Conservation (phyloP, 1,139 yeast species). For the Geotrichum cucujoidarum region DNA sequence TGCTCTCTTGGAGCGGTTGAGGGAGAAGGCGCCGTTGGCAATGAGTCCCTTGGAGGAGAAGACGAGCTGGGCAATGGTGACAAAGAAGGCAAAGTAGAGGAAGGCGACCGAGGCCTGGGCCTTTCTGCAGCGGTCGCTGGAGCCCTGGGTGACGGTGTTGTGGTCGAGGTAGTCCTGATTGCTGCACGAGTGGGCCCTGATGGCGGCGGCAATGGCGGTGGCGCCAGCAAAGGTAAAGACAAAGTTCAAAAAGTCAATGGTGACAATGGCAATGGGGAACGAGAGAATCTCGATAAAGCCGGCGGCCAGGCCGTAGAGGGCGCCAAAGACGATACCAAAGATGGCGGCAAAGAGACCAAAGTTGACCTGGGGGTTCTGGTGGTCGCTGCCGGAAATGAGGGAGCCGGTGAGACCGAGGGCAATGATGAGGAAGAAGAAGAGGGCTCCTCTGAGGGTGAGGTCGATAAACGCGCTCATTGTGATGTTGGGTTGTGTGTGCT, state of each 20-base stretch:
- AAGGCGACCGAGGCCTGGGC: conserved; percentile 91
- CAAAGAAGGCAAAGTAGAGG: conserved; percentile 78
- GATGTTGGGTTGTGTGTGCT: no score
- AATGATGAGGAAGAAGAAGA: conserved; percentile 70
- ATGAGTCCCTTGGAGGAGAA: conserved; percentile 56
- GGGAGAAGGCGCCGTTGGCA: conserved; percentile 72
- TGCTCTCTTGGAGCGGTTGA: conserved; percentile 29
- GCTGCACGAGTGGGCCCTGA: conserved; percentile 78
- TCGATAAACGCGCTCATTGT: conserved; percentile 55
- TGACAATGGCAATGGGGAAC: conserved; percentile 73
- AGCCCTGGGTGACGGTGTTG: conserved; percentile 72
- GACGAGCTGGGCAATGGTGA: conserved; percentile 63
- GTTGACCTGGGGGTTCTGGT: conserved; percentile 74
- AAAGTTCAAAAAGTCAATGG: conserved; percentile 78
- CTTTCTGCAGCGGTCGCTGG: conserved; percentile 81
- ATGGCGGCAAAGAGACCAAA: conserved; percentile 82
- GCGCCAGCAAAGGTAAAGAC: conserved; percentile 94
- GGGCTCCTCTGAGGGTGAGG: conserved; percentile 63
- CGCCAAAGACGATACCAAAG: conserved; percentile 74
- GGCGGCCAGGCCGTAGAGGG: conserved; percentile 74
- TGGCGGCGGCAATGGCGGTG: conserved; percentile 87
- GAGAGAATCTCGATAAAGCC: conserved; percentile 75
- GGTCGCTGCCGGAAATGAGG: conserved; percentile 61
- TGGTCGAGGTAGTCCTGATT: conserved; percentile 57
- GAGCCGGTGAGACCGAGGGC: conserved; percentile 83